A percentile compares a stretch with the other conserved stretches of the same genome.
These are phyloP conservation scores for Neofusicoccum umdonicola DNA, from an alignment of 2,329 filamentous ascomycete species.

Conservation along the genomic window DNA sequence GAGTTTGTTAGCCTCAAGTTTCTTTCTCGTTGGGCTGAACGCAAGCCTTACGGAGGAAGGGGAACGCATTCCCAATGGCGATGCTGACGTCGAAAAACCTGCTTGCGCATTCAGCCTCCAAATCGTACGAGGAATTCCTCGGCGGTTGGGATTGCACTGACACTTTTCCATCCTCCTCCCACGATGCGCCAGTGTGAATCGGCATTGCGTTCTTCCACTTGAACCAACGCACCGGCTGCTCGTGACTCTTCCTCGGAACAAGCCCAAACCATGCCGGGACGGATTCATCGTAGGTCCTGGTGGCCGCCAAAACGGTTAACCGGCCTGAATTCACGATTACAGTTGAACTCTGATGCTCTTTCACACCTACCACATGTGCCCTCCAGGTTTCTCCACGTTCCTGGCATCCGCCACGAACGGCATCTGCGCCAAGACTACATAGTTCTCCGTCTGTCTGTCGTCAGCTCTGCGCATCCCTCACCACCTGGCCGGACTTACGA, in stretches of 20 bases:
- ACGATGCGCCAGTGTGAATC: neutral
- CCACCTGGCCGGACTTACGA: constrained; percentile 45
- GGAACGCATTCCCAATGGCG: neutral
- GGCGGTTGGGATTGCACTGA: neutral
- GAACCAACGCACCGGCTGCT: neutral
- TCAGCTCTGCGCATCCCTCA: constrained; percentile 5
- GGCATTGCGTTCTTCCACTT: constrained; percentile 5
- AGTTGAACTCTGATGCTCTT: too few species aligned
- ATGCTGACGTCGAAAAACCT: neutral
- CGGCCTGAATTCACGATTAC: too few species aligned
- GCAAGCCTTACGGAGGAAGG: neutral
- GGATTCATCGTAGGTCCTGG: neutral
- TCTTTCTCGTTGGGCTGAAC: neutral
- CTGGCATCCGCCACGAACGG: neutral
- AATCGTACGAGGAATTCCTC: too few species aligned
- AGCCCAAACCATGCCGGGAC: neutral
- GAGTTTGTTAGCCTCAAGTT: neutral
- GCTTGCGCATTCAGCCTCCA: neutral
- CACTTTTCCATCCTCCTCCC: constrained; percentile 1
- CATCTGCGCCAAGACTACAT: neutral
- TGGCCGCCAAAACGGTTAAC: neutral
- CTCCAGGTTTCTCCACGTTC: neutral
- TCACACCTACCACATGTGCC: neutral
- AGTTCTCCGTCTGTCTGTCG: neutral
- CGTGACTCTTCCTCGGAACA: neutral